Percentiles rank a stretch among this genome's conserved stretches.
phyloP scores from a whole-genome alignment of 2,329 filamentous ascomycete genomes.

The Ilyonectria sp. region DNA sequence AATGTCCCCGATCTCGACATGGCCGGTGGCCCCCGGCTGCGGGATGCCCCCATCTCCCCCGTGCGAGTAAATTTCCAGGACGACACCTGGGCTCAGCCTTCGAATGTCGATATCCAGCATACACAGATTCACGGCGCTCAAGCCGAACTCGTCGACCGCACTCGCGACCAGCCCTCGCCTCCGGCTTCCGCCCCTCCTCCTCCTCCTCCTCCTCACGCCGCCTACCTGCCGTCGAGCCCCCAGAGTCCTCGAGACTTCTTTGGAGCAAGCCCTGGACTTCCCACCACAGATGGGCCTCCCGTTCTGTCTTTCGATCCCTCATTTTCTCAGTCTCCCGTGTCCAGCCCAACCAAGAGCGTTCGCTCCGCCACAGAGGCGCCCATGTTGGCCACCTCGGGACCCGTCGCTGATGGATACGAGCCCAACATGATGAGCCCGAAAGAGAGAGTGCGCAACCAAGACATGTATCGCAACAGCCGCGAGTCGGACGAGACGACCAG shows the following conservation, averaged over 20 bases:
- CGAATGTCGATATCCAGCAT: slow-evolving; percentile 67
- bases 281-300: slow-evolving; percentile 19
- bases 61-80: slow-evolving; percentile 69
- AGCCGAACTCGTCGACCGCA: slow-evolving; percentile 46
- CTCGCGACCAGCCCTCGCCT: slow-evolving; percentile 38
- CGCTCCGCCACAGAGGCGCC: slow-evolving; percentile 35
- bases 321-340: slow-evolving; percentile 22
- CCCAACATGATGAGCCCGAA: slow-evolving; percentile 52
- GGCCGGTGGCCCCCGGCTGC: slow-evolving; percentile 61
- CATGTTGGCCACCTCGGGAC: slow-evolving; percentile 35
- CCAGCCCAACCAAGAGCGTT: slow-evolving; percentile 30
- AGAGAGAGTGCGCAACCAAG: slow-evolving; percentile 52
- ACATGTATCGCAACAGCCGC: slow-evolving; percentile 64
- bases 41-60: slow-evolving; percentile 69
- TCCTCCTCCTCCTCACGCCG: slow-evolving; percentile 35
- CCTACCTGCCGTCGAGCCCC: slow-evolving; percentile 27
- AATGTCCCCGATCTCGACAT: slow-evolving; percentile 48
- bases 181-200: slow-evolving; percentile 55
- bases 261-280: slow-evolving; percentile 17
- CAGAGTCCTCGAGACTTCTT: slow-evolving; percentile 32
- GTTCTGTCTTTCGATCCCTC: slow-evolving; percentile 30
- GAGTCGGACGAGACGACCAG: slow-evolving; percentile 68
- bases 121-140: slow-evolving; percentile 48
- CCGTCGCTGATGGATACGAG: slow-evolving; percentile 49
- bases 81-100: slow-evolving; percentile 67